Percentiles rank a stretch among this genome's conserved stretches.
These are phyloP conservation scores for Sambucus nigra DNA, from an alignment of 129 eudicot species.

Conservation along the genomic window DNA sequence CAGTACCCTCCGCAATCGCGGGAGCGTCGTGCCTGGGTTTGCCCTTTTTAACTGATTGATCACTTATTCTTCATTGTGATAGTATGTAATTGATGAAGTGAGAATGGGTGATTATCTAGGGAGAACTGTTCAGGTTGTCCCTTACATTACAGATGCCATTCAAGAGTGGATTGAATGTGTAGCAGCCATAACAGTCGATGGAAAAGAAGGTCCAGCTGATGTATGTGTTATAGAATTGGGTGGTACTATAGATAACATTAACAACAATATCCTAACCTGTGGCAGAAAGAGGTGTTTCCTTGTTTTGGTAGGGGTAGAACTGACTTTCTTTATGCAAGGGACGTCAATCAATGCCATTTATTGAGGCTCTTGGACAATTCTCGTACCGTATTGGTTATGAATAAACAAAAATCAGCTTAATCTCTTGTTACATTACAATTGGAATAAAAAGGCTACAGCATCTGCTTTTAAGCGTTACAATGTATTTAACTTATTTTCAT, in stretches of 20 bases:
- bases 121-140: slow-evolving; percentile 89
- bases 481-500: not conserved
- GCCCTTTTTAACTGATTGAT: not conserved
- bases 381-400: slow-evolving; percentile 38
- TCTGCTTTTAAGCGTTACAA: too few relatives aligned
- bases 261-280: not conserved
- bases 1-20: too few relatives aligned
- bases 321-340: slow-evolving; percentile 38
- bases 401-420: not conserved
- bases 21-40: too few relatives aligned
- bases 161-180: slow-evolving; percentile 98
- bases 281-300: not conserved
- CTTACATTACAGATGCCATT: slow-evolving; percentile 92
- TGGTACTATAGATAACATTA: slow-evolving; percentile 70
- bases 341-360: slow-evolving; percentile 92
- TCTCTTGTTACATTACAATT: not conserved
- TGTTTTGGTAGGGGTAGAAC: slow-evolving; percentile 1
- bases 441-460: not conserved
- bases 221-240: slow-evolving; percentile 99
- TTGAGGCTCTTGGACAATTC: slow-evolving; percentile 93
- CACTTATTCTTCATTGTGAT: slow-evolving; percentile 15
- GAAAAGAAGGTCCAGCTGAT: slow-evolving; percentile 91
- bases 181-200: slow-evolving; percentile 83
- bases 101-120: slow-evolving; percentile 95
- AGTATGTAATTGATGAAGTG: slow-evolving; percentile 86